phyloP scores from a whole-genome alignment of 257 asterid genomes.

The Primulina tabacum region DNA sequence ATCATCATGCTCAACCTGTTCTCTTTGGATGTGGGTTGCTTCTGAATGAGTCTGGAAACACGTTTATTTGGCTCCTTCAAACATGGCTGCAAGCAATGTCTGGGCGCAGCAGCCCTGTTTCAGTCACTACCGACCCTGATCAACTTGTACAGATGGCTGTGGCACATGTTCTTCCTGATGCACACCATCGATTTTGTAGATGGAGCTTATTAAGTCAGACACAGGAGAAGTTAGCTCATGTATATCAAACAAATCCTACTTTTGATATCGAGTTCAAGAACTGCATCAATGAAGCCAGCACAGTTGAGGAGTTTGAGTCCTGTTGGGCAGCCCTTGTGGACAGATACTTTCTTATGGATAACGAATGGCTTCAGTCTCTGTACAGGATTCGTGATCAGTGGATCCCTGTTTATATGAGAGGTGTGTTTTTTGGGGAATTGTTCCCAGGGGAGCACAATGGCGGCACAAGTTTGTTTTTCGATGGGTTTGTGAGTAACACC shows the following conservation, averaged over 20 bases:
- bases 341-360: slow-evolving; percentile 48
- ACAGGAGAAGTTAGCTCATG: slow-evolving; percentile 53
- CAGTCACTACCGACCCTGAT: slow-evolving; percentile 66
- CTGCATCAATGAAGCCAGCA: slow-evolving; percentile 59
- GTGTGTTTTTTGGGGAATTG: slow-evolving; percentile 72
- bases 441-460: slow-evolving; percentile 38
- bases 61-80: slow-evolving; percentile 70
- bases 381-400: slow-evolving; percentile 65
- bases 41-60: slow-evolving; percentile 49
- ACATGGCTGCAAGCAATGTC: slow-evolving; percentile 75
- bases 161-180: slow-evolving; percentile 54
- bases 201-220: slow-evolving; percentile 70
- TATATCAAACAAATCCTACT: slow-evolving; percentile 44
- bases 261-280: slow-evolving; percentile 61
- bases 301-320: slow-evolving; percentile 74
- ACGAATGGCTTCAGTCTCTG: slow-evolving; percentile 71
- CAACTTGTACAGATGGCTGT: slow-evolving; percentile 59
- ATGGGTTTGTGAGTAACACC: slow-evolving; percentile 38
- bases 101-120: slow-evolving; percentile 46
- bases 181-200: slow-evolving; percentile 60
- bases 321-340: slow-evolving; percentile 55
- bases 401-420: slow-evolving; percentile 70
- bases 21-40: slow-evolving; percentile 82
- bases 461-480: slow-evolving; percentile 43
- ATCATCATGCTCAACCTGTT: slow-evolving; percentile 81